Evolutionary conservation across 352 stramenopile species (phyloP), one percentile per base, ranked within the genome.

Genomic region (Plasmopara viticola): DNA sequence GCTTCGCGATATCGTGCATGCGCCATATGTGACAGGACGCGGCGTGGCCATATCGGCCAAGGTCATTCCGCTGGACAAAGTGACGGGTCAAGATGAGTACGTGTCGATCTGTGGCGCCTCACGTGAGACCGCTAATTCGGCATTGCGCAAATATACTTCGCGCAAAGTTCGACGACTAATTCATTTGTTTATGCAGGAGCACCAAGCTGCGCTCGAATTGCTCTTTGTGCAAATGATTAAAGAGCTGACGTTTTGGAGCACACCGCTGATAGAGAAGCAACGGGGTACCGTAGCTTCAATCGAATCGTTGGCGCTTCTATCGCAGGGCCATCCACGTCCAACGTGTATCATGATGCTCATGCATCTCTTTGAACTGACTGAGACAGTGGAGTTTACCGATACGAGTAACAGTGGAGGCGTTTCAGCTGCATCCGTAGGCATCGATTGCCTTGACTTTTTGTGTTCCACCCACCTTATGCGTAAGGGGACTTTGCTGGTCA

Each of bases 81-180:
- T 94, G 30, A 94, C 84, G 9, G 84, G 84, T 17, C 78, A 94
- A 53, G 75, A 90, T 51, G 83, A 94, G 61, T 94, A 94, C 65
- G 78, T 94, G 37, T 88, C 76, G 41, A 90, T 94, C 54, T 94
- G 78, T 29, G 83, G 83, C 25, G 80, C 83, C 12, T 91, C 80
- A 10, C 80, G 83, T 3, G 83, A 94, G 48, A 84, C 85, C 56
- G 80, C 80, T 9, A 90, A 91, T 62, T 90, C 80, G 39, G 71
- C 78, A 13, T 60, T 91, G 48, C 83, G 83, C 38, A 90, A 91
- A 58, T 94, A 91, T 63, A 94, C 83, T 25, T 90, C 77, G 20
- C 72, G 83, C 48, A 94, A 94, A 66, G 80, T 94, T 51, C 83
- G 83, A 15, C 83, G 76, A 12, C 49, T 94, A 28, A 85, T 94